Evolutionary conservation across 2,329 filamentous ascomycete species (phyloP).

Genomic region (Colletotrichum falcatum): DNA sequence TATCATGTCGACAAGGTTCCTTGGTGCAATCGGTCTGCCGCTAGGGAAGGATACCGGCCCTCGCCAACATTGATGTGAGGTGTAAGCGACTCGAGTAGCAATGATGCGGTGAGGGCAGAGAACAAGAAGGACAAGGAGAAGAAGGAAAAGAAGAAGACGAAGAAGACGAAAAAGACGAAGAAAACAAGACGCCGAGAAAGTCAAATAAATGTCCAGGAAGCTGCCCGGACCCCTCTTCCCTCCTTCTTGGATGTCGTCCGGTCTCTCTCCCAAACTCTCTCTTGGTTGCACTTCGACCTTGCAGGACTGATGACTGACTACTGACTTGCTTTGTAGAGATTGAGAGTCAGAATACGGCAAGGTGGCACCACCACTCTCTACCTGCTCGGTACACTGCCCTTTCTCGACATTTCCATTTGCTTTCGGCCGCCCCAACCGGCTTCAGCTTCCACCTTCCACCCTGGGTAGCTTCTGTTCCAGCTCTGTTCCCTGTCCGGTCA

Average conservation of each 20-base stretch:
- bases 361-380: too few species aligned
- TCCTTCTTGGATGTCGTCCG: conserved; percentile 8
- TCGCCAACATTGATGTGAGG: not conserved
- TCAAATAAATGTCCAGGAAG: not conserved
- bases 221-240: not conserved
- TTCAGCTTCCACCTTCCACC: conserved; percentile 1
- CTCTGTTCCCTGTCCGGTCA: conserved; percentile 34
- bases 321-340: not conserved
- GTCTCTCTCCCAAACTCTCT: conserved; percentile 4
- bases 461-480: conserved; percentile 22
- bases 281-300: not conserved
- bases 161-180: too few species aligned
- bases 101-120: not conserved
- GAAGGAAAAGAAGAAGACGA: too few species aligned
- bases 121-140: not conserved
- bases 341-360: not conserved
- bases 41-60: not conserved
- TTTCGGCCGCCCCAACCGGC: not conserved
- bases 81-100: not conserved
- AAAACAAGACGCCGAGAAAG: not conserved
- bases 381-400: not conserved
- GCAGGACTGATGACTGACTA: not conserved
- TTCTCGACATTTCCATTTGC: conserved; percentile 22
- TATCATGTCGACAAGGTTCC: too few species aligned
- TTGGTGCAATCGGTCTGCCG: not conserved